Conservation (phyloP, 192 early-diverging fungal genomes). For the Coemansia javaensis region DNA sequence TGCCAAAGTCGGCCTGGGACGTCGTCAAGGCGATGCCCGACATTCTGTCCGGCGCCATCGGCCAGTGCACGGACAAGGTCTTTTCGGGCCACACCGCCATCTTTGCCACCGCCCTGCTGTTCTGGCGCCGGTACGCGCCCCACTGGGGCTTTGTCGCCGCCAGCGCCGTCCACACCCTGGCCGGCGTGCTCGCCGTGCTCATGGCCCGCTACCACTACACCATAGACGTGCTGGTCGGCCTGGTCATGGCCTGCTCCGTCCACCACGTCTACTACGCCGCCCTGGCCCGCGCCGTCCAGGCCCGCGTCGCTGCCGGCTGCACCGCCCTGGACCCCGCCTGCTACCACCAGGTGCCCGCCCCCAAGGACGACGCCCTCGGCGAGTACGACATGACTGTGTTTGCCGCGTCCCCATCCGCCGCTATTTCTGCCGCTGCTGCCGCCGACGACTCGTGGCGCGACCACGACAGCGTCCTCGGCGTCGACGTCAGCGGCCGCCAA, state of each 20-base stretch:
- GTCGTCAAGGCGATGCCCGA: constrained; percentile 45
- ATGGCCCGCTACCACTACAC: constrained; percentile 59
- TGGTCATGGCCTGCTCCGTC: constrained; percentile 54
- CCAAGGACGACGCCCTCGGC: not conserved
- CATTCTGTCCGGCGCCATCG: constrained; percentile 46
- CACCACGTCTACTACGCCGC: constrained; percentile 56
- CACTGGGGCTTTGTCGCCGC: constrained; percentile 42
- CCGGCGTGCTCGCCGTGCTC: constrained; percentile 52
- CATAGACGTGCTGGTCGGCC: constrained; percentile 56
- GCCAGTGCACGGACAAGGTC: constrained; percentile 62
- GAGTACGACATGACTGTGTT: constrained; percentile 21
- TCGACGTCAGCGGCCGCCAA: constrained; percentile 4
- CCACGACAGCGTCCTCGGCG: constrained; percentile 30
- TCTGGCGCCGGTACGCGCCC: constrained; percentile 55
- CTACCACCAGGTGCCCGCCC: no score
- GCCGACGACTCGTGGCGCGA: constrained; percentile 21
- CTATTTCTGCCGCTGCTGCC: no score
- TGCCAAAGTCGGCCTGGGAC: constrained; percentile 40
- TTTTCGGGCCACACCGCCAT: constrained; percentile 61
- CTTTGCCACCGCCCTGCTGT: constrained; percentile 50
- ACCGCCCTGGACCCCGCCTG: no score
- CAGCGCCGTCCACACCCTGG: constrained; percentile 23
- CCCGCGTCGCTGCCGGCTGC: not conserved
- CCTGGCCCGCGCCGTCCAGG: constrained; percentile 25
- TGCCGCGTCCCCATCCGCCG: constrained; percentile 6